A percentile compares a stretch with the other conserved stretches of the same genome.
Conservation (phyloP, 495 filamentous ascomycete species). For the Pseudomonodictys pantanalensis region DNA sequence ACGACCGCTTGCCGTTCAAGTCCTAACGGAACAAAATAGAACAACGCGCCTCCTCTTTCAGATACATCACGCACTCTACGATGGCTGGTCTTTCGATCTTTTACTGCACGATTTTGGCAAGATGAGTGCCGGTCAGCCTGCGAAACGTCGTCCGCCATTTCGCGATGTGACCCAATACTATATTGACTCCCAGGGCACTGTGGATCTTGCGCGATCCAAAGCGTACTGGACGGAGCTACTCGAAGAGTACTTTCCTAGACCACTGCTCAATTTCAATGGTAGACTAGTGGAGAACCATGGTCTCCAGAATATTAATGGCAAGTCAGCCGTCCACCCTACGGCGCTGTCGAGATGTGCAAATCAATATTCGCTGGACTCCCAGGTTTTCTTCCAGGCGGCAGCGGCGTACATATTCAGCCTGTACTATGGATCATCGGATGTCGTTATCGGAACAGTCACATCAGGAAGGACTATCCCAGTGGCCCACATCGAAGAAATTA, state of each 20-base stretch:
- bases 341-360: slow-evolving; percentile 1
- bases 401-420: slow-evolving; percentile 62
- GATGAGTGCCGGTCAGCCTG: slow-evolving; percentile 37
- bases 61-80: slow-evolving; percentile 77
- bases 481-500: slow-evolving; percentile 61
- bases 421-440: slow-evolving; percentile 62
- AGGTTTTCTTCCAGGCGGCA: slow-evolving; percentile 69
- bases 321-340: not conserved
- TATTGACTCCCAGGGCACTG: slow-evolving; percentile 19
- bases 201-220: slow-evolving; percentile 36
- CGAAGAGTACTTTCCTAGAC: slow-evolving; percentile 41
- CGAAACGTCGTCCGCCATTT: slow-evolving; percentile 52
- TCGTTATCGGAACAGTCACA: slow-evolving; percentile 70
- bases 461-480: slow-evolving; percentile 71
- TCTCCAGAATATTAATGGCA: not conserved
- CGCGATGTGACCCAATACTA: slow-evolving; percentile 46
- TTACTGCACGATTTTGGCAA: slow-evolving; percentile 60
- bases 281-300: slow-evolving; percentile 3
- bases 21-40: slow-evolving; percentile 37
- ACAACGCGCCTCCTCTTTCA: slow-evolving; percentile 47
- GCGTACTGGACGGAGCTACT: slow-evolving; percentile 59
- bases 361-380: slow-evolving; percentile 42
- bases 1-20: slow-evolving; percentile 56
- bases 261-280: slow-evolving; percentile 48
- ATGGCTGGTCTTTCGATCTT: slow-evolving; percentile 80